Evolutionary conservation across 2,329 filamentous ascomycete genomes (phyloP), one percentile per base, ranked within the genome.

Genomic region (Ceratocystiopsis brevicomis): DNA sequence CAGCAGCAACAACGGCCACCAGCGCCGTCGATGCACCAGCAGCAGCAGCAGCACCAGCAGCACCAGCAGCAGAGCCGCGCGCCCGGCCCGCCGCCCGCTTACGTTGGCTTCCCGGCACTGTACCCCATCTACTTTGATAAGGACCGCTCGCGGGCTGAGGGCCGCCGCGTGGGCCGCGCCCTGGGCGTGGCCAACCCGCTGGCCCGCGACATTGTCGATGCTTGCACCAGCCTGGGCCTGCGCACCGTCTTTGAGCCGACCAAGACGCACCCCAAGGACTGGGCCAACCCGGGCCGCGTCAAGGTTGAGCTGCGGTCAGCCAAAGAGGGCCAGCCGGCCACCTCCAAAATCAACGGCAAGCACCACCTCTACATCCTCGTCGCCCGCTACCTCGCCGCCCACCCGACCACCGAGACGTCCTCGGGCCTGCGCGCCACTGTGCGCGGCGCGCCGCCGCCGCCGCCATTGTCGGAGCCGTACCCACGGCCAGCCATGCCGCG

Each of bases 101-200:
- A 84, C 60, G 82, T 80, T 56, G 66, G 76, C 61, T 94, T 78
- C 66, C 81, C 90, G 60, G 88, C 84, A 61, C 69, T 98, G 21
- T 98, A 98, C 65, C 88, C 90, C 0, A 66, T 96, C 47, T 98
- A 98, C 70, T 98, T 98, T 56, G 88, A 95, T 68, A 71, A 70
- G 50, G 66, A 67, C 19, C 76, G 83, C 41, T 73, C 75, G 37
- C 77, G 87, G 45, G 76, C 78, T 45, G 71, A 92, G 54, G 90
- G 90, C 35, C 76, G 90, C 15, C 79, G 87, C 53, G 87, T 96
- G 10, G 65, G 75, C 41, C 63, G 68, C 42, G 65, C 73, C 41
- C 69, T 84, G 8, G 88, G 86, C 1, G 82, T 95, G 6, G 58
- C 67, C 45, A 92, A 88, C 63, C 90, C 90, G 25, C 71, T 98